Conservation (phyloP, 768 basidiomycete genomes). For the Trametes meyenii region DNA sequence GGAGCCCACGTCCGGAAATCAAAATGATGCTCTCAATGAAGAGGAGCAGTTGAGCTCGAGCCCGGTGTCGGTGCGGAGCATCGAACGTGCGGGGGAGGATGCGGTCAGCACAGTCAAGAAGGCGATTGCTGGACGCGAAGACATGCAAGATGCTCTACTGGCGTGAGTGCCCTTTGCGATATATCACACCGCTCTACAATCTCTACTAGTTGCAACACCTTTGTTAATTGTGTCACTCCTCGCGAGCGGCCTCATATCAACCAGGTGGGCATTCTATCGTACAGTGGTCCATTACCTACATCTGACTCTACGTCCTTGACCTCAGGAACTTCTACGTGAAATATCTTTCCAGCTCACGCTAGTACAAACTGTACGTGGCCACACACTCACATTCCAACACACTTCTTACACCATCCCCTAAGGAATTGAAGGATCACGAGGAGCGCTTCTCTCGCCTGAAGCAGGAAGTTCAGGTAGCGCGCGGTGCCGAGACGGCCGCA, state of each 20-base stretch:
- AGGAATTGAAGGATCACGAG: slow-evolving; percentile 9
- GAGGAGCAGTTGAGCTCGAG: slow-evolving; percentile 7
- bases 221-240: slow-evolving; percentile 19
- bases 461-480: not conserved
- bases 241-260: slow-evolving; percentile 16
- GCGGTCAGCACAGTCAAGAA: slow-evolving; percentile 11
- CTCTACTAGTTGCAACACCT: slow-evolving; percentile 17
- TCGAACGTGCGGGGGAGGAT: slow-evolving; percentile 13
- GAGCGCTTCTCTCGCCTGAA: slow-evolving; percentile 2
- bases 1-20: not conserved
- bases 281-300: too few species aligned
- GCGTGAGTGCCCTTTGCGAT: not conserved
- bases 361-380: slow-evolving; percentile 7
- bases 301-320: not conserved
- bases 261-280: not conserved
- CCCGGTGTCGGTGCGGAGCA: slow-evolving; percentile 13
- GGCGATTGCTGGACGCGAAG: slow-evolving; percentile 8
- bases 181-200: not conserved
- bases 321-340: slow-evolving; percentile 12
- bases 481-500: slow-evolving; percentile 2
- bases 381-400: not conserved
- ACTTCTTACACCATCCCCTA: not conserved
- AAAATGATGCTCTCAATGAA: too few species aligned
- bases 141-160: slow-evolving; percentile 11
- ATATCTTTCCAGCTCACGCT: slow-evolving; percentile 17